Evolutionary conservation across 345 rosid genomes (phyloP), one percentile per base, ranked within the genome.

Genomic region (Salix udensis): DNA sequence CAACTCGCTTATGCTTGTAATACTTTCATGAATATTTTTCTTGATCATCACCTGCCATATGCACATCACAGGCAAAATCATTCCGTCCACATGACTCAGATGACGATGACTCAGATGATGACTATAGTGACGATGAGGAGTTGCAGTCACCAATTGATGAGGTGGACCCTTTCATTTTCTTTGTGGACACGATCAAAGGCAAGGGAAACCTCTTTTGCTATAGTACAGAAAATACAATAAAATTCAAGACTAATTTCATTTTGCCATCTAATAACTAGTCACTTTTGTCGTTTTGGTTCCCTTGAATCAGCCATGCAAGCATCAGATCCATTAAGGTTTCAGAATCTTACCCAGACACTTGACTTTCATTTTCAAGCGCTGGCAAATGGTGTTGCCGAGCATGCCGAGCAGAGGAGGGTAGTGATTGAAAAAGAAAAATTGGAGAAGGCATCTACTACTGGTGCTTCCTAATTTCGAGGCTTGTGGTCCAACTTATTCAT

Each of bases 61-160:
- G 65, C 40, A 77, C 68, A 46, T 70, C 46, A 7, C 81, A 89
- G 99, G 94, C 94, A 62, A 94, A 87, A 79, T 84, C 90, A 78
- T 94, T 92, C 83, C 88, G 89, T 37, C 85, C 89, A 31, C 78
- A 85, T 77, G 98, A 92, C 46, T 88, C 83, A 0, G 92, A 88
- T 0, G 92, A 94, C 0, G 97, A 94, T 0, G 95, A 93, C 78
- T 88, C 96, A 0, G 97, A 96, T 83, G 97, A 96, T 75, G 97
- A 94, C 78, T 96, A 78, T 48, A 96, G 94, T 62, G 98, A 94
- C 53, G 97, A 96, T 76, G 98, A 96, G 55, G 99, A 91, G 84
- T 80, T 90, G 81, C 97, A 90, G 76, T 96, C 98, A 11, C 99
- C 99, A 67, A 92, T 96, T 24, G 98, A 94, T 81, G 97, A 96